Conservation (phyloP, 306 rosid species). For the Boehmeria nivea region DNA sequence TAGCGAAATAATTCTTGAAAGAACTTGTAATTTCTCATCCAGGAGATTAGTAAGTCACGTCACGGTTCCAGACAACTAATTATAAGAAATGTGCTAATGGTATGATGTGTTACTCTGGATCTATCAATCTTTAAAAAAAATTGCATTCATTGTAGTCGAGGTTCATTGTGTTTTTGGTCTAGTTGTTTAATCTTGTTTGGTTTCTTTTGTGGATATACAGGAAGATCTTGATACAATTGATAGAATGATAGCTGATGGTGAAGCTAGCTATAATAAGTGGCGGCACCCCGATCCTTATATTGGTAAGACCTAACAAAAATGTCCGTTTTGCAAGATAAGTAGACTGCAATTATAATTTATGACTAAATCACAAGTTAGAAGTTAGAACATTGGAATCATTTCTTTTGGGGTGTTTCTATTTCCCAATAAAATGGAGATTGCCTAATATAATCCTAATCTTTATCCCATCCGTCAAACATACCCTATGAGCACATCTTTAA, state of each 20-base stretch:
- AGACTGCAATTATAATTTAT: background rate
- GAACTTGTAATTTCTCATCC: too few relatives aligned
- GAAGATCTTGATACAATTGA: conserved; percentile 85
- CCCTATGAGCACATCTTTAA: too few relatives aligned
- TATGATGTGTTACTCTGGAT: background rate
- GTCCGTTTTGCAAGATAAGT: background rate
- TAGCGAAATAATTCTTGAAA: too few relatives aligned
- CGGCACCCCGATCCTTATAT: conserved; percentile 98
- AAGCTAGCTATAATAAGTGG: conserved; percentile 74
- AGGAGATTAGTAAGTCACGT: too few relatives aligned
- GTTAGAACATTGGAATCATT: too few relatives aligned
- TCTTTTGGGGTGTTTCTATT: too few relatives aligned
- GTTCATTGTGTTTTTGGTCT: background rate
- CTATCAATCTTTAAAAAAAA: background rate
- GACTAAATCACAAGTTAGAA: background rate
- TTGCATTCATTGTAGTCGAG: background rate
- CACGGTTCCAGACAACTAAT: too few relatives aligned
- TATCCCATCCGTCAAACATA: too few relatives aligned
- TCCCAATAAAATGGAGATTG: too few relatives aligned
- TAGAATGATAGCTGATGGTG: conserved; percentile 61
- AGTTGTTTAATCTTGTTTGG: conserved; percentile 2
- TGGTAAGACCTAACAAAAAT: conserved; percentile 34
- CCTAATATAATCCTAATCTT: too few relatives aligned
- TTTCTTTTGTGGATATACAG: conserved; percentile 34
- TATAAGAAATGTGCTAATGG: background rate